A percentile compares a stretch with the other conserved stretches of the same genome.
Evolutionary conservation across 2,329 filamentous ascomycete genomes (phyloP).

Genomic region (Arthrobotrys sphaeroides): DNA sequence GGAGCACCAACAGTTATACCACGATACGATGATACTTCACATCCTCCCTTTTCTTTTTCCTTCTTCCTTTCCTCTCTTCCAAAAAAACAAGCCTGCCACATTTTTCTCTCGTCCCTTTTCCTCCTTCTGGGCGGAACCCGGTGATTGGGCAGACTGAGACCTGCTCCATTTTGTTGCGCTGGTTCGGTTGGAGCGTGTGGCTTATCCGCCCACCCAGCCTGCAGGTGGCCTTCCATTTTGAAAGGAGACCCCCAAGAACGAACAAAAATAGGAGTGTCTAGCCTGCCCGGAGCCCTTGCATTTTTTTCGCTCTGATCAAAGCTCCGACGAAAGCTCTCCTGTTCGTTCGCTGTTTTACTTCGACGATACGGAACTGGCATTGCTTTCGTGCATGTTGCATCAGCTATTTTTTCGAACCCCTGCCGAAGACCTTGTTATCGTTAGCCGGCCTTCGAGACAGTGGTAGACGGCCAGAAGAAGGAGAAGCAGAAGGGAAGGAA

Average conservation of each 20-base stretch:
- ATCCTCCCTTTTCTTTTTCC: constrained; percentile 18
- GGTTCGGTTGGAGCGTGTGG: constrained; percentile 51
- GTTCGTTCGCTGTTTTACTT: constrained; percentile 41
- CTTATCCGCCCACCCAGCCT: constrained; percentile 41
- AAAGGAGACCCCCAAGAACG: constrained; percentile 58
- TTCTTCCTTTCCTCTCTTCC: too few species aligned
- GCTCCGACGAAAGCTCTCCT: constrained; percentile 34
- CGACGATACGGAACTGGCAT: constrained; percentile 8
- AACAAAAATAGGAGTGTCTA: constrained; percentile 51
- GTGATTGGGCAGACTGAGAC: constrained; percentile 10
- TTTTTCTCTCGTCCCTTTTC: constrained; percentile 16
- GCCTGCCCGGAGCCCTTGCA: constrained; percentile 16
- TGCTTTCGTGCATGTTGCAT: constrained; percentile 20
- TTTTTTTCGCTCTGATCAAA: constrained; percentile 12
- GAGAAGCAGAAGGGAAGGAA: too few species aligned
- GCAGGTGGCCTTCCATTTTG: constrained; percentile 56
- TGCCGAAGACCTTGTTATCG: constrained; percentile 48
- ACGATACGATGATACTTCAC: constrained; percentile 2
- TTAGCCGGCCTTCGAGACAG: neutral
- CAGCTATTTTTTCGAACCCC: constrained; percentile 56
- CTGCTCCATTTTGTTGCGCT: constrained; percentile 33
- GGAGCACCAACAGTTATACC: neutral
- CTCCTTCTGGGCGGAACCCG: constrained; percentile 1
- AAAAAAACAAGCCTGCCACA: constrained; percentile 22
- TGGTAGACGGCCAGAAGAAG: constrained; percentile 9